Evolutionary conservation across 1,284 basidiomycete species (phyloP), one percentile per base, ranked within the genome.

Genomic region (Trichosporon faecale): DNA sequence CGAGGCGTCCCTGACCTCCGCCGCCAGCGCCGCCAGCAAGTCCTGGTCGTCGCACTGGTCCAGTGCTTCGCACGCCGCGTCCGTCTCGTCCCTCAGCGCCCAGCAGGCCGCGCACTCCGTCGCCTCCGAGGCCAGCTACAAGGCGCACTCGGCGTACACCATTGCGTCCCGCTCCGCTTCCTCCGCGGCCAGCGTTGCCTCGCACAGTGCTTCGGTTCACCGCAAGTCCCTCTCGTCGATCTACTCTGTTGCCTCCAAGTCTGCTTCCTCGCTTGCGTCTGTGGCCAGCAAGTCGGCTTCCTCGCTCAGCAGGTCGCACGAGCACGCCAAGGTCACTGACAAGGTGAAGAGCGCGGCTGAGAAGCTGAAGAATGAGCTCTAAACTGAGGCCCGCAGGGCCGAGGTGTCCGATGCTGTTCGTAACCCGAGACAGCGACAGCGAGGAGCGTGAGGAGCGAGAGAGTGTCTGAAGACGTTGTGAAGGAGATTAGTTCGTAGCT

Each of bases 151-250:
- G 9, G 80, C 78, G 31, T 74, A 76, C 16, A 75, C 79, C 27
- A 75, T 72, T 23, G 74, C 76, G 35, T 70, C 83, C 0, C 77
- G 83, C 29, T 77, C 76, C 21, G 75, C 77, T 12, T 72, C 73
- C 12, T 69, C 72, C 16, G 71, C 72, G 33, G 72, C 72, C 14
- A 76, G 71, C 63, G 71, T 68, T 33, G 74, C 81, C 29, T 80
- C 70, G 27, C 83, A 86, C 11, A 87, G 86, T 11, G 88, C 89
- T 21, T 55, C 55, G 18, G 7, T 29, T 16, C 27, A 31, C 27
- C 57, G 66, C 64, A 66, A 70, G 23, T 75, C 74, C 21, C 73
- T 75, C 57, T 74, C 72, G 60, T 66, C 66, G 3, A 21, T 65
- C 72, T 80, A 69, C 60, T 75, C 74, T 31, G 76, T 76, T 12